A percentile compares a stretch with the other conserved stretches of the same genome.
Conservation (phyloP, 164 flowering plant genomes). For the Dillenia suffruticosa region DNA sequence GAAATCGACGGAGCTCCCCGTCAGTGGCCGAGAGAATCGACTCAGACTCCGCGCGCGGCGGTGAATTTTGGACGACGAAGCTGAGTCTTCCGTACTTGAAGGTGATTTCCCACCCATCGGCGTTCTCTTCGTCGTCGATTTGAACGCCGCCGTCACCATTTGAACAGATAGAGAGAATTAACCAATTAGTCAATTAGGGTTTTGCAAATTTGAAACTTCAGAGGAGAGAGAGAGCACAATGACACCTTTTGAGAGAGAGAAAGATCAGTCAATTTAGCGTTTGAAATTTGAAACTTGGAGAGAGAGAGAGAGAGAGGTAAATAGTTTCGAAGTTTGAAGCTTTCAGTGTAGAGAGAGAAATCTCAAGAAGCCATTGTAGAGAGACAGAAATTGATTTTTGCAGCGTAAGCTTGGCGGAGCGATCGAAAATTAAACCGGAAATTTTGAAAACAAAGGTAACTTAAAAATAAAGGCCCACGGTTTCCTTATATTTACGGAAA, state of each 20-base stretch:
- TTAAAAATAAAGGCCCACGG: no score
- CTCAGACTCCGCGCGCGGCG: slow-evolving; percentile 71
- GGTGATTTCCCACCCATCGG: slow-evolving; percentile 28
- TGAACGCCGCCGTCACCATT: slow-evolving; percentile 89
- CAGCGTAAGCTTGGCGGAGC: slow-evolving; percentile 38
- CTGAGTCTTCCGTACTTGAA: slow-evolving; percentile 18
- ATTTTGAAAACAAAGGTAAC: no score
- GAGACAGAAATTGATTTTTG: slow-evolving; percentile 4
- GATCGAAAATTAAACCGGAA: slow-evolving; percentile 12
- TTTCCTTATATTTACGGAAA: no score
- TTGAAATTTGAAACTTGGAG: slow-evolving; percentile 3
- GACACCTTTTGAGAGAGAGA: not conserved
- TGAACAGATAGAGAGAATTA: not conserved
- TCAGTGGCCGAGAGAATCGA: slow-evolving; percentile 34
- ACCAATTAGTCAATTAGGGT: no score
- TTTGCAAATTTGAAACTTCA: no score
- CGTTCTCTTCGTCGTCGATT: slow-evolving; percentile 64
- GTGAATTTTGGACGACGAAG: slow-evolving; percentile 30
- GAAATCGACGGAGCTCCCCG: slow-evolving; percentile 14
- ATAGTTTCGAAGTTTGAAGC: not conserved
- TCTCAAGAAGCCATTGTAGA: not conserved
- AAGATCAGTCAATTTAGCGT: not conserved
- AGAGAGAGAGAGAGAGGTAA: no score
- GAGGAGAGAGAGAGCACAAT: no score
- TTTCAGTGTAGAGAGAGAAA: not conserved